Evolutionary conservation across 1,284 basidiomycete species (phyloP), one percentile per base, ranked within the genome.

Genomic region (Tilletia setariae): DNA sequence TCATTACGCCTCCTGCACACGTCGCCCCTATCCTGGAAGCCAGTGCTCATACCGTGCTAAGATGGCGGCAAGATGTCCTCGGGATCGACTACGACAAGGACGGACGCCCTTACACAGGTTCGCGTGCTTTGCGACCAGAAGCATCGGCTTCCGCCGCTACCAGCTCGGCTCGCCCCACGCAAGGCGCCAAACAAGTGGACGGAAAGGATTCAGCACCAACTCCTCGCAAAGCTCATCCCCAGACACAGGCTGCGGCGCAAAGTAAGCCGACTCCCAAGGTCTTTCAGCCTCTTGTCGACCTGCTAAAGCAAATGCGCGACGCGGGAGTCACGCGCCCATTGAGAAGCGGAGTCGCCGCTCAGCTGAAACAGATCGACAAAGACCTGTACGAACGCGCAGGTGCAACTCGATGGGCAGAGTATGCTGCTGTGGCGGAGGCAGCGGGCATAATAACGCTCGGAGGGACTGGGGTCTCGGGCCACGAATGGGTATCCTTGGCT

Each of bases 1-100:
- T 79, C 49, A 71, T 79, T 23, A 72, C 71, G 1, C 78, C 78
- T 1, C 78, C 78, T 16, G 73, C 78, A 19, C 76, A 75, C 46
- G 76, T 76, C 16, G 70, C 73, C 4, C 76, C 76, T 6, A 79
- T 78, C 47, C 72, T 79, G 13, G 72, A 79, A 64, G 76, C 76
- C 9, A 73, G 71, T 1, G 78, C 78, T 43, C 76, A 78, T 49
- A 59, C 69, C n/a, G 74, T 76, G 28, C 65, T 78, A 51, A 68
- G 74, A 2, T 79, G 78, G 78, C 67, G 78, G n/a, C 75, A 77
- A 51, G 78, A 79, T 44, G 78, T 79, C 4, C 72, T 79, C n/a
- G 75, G 75, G 16, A 63, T 79, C 7, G 68, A 74, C 42, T 63
- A 64, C 2, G 73, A 76, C 66, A 70, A 67, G 28, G 64, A 70